A percentile compares a stretch with the other conserved stretches of the same genome.
Conservation (phyloP, 2,329 filamentous ascomycete genomes). For the Fusarium chuoi region DNA sequence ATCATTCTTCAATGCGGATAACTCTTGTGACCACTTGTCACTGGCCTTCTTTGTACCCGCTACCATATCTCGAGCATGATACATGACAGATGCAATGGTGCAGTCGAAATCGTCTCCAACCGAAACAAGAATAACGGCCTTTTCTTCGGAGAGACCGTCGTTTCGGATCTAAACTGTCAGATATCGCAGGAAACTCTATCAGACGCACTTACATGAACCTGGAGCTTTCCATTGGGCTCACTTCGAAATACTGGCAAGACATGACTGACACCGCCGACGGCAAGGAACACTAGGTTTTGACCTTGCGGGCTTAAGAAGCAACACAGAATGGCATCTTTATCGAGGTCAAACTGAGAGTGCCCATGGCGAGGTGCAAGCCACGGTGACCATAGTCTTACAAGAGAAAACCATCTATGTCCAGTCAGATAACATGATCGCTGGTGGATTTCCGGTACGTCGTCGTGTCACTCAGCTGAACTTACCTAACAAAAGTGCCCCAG, state of each 20-base stretch:
- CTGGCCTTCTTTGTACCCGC: conserved; percentile 54
- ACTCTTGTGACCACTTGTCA: conserved; percentile 57
- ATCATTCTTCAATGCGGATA: conserved; percentile 57
- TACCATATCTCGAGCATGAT: conserved; percentile 76
- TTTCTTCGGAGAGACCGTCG: conserved; percentile 68
- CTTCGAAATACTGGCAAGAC: conserved; percentile 76
- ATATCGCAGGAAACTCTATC: not conserved
- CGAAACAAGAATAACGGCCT: conserved; percentile 74
- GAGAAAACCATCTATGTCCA: conserved; percentile 75
- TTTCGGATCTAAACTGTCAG: conserved; percentile 65
- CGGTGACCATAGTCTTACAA: conserved; percentile 81
- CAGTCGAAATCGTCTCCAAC: conserved; percentile 78
- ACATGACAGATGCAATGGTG: conserved; percentile 83
- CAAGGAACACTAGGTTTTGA: conserved; percentile 79
- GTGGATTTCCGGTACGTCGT: not conserved
- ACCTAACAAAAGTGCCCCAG: conserved; percentile 65
- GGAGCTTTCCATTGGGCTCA: conserved; percentile 71
- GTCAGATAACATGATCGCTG: not conserved
- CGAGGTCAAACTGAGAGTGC: conserved; percentile 70
- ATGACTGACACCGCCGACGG: conserved; percentile 78
- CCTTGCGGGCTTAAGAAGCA: conserved; percentile 81
- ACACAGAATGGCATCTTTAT: conserved; percentile 81
- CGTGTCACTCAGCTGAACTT: conserved; percentile 35
- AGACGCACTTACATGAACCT: conserved; percentile 65
- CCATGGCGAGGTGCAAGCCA: conserved; percentile 94